These are phyloP conservation scores for Apostasia shenzhenica DNA, from an alignment of 106 monocot species.

Conservation along the genomic window DNA sequence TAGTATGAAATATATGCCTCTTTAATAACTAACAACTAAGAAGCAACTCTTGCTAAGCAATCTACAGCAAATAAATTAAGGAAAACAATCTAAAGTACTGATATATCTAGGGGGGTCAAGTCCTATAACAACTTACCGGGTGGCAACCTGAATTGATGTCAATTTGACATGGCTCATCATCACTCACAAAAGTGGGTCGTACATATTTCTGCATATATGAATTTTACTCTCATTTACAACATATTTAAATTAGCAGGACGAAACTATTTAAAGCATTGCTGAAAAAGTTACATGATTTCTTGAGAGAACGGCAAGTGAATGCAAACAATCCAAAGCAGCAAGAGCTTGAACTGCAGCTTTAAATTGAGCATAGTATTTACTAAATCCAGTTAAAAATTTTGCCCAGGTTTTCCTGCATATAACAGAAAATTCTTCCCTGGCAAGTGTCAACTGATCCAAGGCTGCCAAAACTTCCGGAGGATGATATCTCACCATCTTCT, in stretches of 20 bases:
- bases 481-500: slow-evolving; percentile 86
- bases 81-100: background rate
- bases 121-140: slow-evolving; percentile 46
- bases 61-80: background rate
- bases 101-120: too few species aligned
- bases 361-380: slow-evolving; percentile 77
- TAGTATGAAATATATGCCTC: too few species aligned
- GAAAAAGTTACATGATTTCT: slow-evolving; percentile 54
- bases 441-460: slow-evolving; percentile 68
- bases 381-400: slow-evolving; percentile 52
- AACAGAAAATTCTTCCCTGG: slow-evolving; percentile 73
- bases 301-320: slow-evolving; percentile 86
- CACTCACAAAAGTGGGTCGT: slow-evolving; percentile 69
- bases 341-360: slow-evolving; percentile 86
- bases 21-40: too few species aligned
- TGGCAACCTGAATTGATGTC: slow-evolving; percentile 67
- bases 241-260: too few species aligned
- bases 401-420: slow-evolving; percentile 66
- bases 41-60: too few species aligned
- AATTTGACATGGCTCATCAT: slow-evolving; percentile 77
- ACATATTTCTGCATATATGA: slow-evolving; percentile 67
- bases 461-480: slow-evolving; percentile 66
- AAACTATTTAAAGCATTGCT: too few species aligned
- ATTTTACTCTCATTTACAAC: background rate
- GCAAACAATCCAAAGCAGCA: slow-evolving; percentile 86